A percentile compares a stretch with the other conserved stretches of the same genome.
These are phyloP conservation scores for Aquanectria penicillioides DNA, from an alignment of 2,329 filamentous ascomycete species.

Conservation along the genomic window DNA sequence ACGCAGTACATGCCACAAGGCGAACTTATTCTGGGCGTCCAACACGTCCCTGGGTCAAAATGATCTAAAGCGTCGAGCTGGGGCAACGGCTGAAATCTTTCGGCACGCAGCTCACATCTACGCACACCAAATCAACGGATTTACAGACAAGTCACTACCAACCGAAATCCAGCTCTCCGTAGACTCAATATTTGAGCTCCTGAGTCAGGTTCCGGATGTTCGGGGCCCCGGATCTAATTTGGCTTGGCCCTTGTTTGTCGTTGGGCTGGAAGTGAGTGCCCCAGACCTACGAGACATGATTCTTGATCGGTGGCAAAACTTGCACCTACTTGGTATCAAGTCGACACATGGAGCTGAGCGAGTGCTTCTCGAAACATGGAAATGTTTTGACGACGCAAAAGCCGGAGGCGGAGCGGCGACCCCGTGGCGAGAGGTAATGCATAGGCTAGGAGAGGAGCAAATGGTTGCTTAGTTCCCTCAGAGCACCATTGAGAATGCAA, in stretches of 20 bases:
- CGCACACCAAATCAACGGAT: not conserved
- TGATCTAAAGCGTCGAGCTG: not conserved
- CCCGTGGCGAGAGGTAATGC: not conserved
- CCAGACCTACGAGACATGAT: not conserved
- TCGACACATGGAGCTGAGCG: not conserved
- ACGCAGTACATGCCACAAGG: not conserved
- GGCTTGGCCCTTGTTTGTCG: not conserved
- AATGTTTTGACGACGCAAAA: not conserved
- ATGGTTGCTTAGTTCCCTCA: not conserved
- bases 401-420: not conserved
- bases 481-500: not conserved
- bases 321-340: not conserved
- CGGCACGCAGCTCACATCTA: conserved; percentile 1
- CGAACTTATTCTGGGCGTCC: not conserved
- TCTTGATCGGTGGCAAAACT: not conserved
- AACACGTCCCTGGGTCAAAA: not conserved
- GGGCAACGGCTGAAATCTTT: not conserved
- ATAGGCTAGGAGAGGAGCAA: not conserved
- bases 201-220: not conserved
- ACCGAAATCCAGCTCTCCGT: not conserved
- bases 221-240: not conserved
- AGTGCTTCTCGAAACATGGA: not conserved
- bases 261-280: not conserved
- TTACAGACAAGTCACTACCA: not conserved
- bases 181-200: not conserved